Percentiles rank a stretch among this genome's conserved stretches.
These are phyloP conservation scores for Porcisia deanei DNA, from an alignment of 208 protist genomes.

Conservation along the genomic window DNA sequence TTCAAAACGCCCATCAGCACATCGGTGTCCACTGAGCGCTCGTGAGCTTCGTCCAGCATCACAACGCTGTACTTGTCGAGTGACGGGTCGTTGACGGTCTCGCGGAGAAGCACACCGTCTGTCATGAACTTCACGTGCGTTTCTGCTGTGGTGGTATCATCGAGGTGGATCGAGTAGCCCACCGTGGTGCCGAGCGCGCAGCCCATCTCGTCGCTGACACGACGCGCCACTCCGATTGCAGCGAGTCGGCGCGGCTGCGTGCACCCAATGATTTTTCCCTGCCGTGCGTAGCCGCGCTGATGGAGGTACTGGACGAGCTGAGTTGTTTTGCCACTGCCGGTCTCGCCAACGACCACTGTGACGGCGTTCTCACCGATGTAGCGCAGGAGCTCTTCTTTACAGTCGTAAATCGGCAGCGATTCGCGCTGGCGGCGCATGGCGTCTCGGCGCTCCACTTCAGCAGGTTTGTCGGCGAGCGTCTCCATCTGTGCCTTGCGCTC, in stretches of 20 bases:
- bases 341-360: constrained; percentile 87
- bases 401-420: constrained; percentile 73
- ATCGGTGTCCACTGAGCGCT: constrained; percentile 96
- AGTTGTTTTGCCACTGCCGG: constrained; percentile 92
- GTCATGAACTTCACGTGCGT: constrained; percentile 97
- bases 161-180: constrained; percentile 94
- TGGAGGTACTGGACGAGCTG: constrained; percentile 92
- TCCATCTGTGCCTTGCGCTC: constrained; percentile 27
- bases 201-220: constrained; percentile 94
- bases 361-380: constrained; percentile 82
- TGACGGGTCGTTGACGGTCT: constrained; percentile 88
- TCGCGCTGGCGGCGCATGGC: constrained; percentile 37
- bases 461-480: constrained; percentile 14
- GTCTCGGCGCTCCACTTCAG: constrained; percentile 30
- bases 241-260: constrained; percentile 97
- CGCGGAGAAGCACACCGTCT: constrained; percentile 96
- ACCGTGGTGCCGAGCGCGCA: constrained; percentile 81
- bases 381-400: constrained; percentile 69
- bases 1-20: constrained; percentile 97
- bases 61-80: constrained; percentile 96
- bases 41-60: constrained; percentile 99
- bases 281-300: constrained; percentile 60
- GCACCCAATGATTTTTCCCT: constrained; percentile 74
- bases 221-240: constrained; percentile 92
- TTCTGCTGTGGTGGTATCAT: constrained; percentile 79